Conservation (phyloP, 306 rosid genomes). For the Cicer chorassanicum region DNA sequence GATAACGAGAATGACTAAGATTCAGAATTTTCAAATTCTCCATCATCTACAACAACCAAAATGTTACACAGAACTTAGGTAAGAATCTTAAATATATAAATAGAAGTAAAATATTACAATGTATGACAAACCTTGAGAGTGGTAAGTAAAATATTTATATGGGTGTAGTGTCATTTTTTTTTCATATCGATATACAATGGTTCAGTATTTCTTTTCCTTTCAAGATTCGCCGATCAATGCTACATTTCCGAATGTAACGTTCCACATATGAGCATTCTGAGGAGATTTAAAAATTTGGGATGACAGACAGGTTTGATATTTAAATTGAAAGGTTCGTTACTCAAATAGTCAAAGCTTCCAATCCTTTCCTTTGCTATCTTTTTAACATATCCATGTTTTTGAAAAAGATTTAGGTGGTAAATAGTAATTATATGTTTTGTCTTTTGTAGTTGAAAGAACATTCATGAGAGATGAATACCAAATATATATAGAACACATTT, state of each 20-base stretch:
- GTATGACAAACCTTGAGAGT: not conserved
- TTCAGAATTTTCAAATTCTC: constrained; percentile 48
- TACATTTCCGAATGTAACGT: not conserved
- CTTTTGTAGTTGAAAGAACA: not conserved
- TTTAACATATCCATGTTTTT: not conserved
- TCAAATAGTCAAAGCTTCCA: not conserved
- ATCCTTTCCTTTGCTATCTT: not conserved
- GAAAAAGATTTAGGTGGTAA: not conserved
- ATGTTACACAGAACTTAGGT: not conserved
- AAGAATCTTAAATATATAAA: not conserved
- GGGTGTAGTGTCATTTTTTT: not conserved
- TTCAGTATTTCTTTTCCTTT: not conserved
- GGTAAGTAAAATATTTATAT: not conserved
- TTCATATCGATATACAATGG: not conserved
- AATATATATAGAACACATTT: not conserved
- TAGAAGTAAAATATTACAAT: not conserved
- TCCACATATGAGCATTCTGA: not conserved
- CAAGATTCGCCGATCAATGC: not conserved
- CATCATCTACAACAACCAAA: constrained; percentile 32
- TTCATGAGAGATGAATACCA: not conserved
- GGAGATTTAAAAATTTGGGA: not conserved
- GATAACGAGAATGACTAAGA: constrained; percentile 48
- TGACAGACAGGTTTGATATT: not conserved
- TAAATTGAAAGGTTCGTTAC: not conserved
- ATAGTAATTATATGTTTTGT: not conserved